A percentile compares a stretch with the other conserved stretches of the same genome.
Conservation (phyloP, 2,329 filamentous ascomycete genomes). For the Trichoderma endophyticum region DNA sequence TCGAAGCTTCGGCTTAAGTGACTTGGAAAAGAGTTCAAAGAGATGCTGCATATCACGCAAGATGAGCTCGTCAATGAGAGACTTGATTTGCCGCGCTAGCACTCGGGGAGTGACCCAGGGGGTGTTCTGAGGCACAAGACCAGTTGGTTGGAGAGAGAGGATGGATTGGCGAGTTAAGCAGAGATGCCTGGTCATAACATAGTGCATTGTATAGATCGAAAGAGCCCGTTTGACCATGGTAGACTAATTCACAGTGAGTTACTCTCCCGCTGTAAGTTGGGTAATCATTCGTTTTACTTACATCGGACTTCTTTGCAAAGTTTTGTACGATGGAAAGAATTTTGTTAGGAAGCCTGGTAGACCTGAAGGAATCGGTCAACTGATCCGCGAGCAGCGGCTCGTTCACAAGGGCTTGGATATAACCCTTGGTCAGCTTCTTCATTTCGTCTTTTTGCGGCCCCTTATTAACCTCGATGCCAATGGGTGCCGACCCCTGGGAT, state of each 20-base stretch:
- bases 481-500: constrained; percentile 44
- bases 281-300: constrained; percentile 27
- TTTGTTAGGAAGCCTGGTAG: constrained; percentile 45
- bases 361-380: constrained; percentile 46
- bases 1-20: constrained; percentile 52
- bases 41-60: constrained; percentile 49
- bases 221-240: constrained; percentile 52
- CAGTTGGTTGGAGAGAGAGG: constrained; percentile 38
- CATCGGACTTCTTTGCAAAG: constrained; percentile 46
- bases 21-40: constrained; percentile 51
- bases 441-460: constrained; percentile 43
- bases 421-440: constrained; percentile 45
- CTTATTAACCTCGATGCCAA: constrained; percentile 48
- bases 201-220: constrained; percentile 55
- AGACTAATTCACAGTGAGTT: constrained; percentile 31
- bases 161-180: constrained; percentile 47
- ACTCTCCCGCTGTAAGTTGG: not conserved
- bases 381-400: constrained; percentile 50
- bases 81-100: constrained; percentile 55
- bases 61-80: constrained; percentile 54
- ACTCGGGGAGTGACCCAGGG: constrained; percentile 51
- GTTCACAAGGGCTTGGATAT: constrained; percentile 45
- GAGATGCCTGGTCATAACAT: constrained; percentile 54
- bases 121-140: constrained; percentile 43
- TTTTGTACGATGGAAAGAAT: constrained; percentile 47